Percentiles rank a stretch among this genome's conserved stretches.
Evolutionary conservation across 768 basidiomycete genomes (phyloP).

Genomic region (Hygrophorus pudorinus): DNA sequence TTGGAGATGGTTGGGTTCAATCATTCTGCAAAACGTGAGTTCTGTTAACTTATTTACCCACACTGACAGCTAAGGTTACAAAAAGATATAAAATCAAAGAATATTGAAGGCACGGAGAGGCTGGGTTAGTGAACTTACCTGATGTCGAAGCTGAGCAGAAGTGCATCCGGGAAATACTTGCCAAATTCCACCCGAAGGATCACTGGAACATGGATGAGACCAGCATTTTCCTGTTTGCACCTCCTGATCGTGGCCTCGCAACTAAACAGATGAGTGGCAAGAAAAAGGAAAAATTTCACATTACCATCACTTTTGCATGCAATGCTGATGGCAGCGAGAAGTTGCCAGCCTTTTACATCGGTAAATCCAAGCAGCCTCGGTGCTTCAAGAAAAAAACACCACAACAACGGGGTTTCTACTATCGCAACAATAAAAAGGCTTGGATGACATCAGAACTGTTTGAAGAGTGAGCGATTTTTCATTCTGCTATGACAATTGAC

Average conservation of each 20-base stretch:
- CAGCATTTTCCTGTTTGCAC: conserved; percentile 13
- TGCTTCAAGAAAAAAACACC: conserved; percentile 19
- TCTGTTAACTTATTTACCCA: neutral
- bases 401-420: conserved; percentile 22
- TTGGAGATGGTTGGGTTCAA: conserved; percentile 15
- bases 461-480: conserved; percentile 19
- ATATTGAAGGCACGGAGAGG: conserved; percentile 18
- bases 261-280: conserved; percentile 23
- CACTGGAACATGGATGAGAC: conserved; percentile 19
- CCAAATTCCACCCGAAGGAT: conserved; percentile 14
- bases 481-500: neutral
- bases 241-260: conserved; percentile 22
- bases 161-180: conserved; percentile 11
- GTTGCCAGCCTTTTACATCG: conserved; percentile 23
- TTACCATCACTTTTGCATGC: conserved; percentile 17
- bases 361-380: conserved; percentile 20
- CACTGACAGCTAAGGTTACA: neutral
- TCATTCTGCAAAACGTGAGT: conserved; percentile 12
- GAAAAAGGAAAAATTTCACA: conserved; percentile 20
- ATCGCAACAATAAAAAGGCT: conserved; percentile 25
- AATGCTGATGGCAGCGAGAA: conserved; percentile 25
- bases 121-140: conserved; percentile 16
- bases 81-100: conserved; percentile 13
- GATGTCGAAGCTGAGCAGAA: conserved; percentile 13
- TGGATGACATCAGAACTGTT: conserved; percentile 29